A percentile compares a stretch with the other conserved stretches of the same genome.
Conservation (phyloP, 495 filamentous ascomycete species). For the Penicillium canariense region DNA sequence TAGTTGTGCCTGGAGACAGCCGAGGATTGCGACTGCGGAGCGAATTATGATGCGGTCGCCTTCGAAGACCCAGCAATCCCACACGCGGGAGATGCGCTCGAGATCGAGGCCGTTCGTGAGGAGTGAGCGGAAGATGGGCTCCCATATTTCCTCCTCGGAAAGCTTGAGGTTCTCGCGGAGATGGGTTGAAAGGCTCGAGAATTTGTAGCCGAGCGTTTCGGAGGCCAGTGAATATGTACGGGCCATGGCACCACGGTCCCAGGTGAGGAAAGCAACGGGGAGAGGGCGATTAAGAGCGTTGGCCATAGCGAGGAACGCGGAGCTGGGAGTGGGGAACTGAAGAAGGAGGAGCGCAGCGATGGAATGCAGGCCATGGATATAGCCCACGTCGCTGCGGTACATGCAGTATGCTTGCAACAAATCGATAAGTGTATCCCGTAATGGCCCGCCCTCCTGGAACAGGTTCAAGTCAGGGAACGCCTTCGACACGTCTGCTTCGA, state of each 20-base stretch:
- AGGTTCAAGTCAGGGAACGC: slow-evolving; percentile 82
- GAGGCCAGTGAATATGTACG: slow-evolving; percentile 71
- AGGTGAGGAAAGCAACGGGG: slow-evolving; percentile 81
- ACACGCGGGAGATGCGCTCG: slow-evolving; percentile 75
- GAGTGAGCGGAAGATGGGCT: slow-evolving; percentile 57
- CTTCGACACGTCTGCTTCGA: slow-evolving; percentile 64
- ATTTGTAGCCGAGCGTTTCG: slow-evolving; percentile 69
- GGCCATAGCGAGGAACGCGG: slow-evolving; percentile 79
- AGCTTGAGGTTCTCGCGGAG: slow-evolving; percentile 52
- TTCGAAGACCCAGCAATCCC: slow-evolving; percentile 95
- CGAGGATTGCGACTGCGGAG: slow-evolving; percentile 69
- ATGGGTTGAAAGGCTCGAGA: slow-evolving; percentile 65
- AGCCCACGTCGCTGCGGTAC: slow-evolving; percentile 94
- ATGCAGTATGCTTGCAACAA: slow-evolving; percentile 85
- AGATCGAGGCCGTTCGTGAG: slow-evolving; percentile 59
- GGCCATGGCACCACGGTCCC: slow-evolving; percentile 67
- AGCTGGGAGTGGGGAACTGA: slow-evolving; percentile 67
- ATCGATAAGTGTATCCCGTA: slow-evolving; percentile 74
- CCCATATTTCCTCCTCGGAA: slow-evolving; percentile 49
- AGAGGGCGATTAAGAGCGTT: slow-evolving; percentile 88
- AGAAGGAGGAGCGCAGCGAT: slow-evolving; percentile 86
- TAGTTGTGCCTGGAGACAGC: slow-evolving; percentile 58
- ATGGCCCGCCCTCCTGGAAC: slow-evolving; percentile 72
- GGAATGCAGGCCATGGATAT: slow-evolving; percentile 79
- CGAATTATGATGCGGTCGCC: slow-evolving; percentile 80